Conservation (phyloP, 1,284 basidiomycete species). For the Boletus sp. region DNA sequence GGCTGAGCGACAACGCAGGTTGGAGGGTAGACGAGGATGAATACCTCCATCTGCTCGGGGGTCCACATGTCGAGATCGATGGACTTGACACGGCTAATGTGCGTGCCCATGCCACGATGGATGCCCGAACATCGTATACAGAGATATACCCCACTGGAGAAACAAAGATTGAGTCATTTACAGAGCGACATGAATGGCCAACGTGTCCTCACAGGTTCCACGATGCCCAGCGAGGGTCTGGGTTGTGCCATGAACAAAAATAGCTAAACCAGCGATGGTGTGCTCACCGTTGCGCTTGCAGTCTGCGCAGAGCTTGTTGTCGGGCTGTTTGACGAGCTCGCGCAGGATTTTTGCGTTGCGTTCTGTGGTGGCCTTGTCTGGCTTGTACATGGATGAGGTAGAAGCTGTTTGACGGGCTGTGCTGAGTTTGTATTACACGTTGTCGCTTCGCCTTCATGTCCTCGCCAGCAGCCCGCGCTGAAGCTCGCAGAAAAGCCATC, state of each 20-base stretch:
- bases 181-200: neutral
- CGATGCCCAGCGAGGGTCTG: constrained; percentile 97
- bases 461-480: constrained; percentile 61
- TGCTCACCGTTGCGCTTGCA: constrained; percentile 88
- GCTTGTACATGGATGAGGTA: no score
- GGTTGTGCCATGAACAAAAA: neutral
- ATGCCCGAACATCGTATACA: constrained; percentile 99
- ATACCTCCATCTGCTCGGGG: constrained; percentile 94
- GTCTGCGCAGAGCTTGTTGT: constrained; percentile 94
- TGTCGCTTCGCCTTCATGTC: constrained; percentile 26
- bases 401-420: neutral
- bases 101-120: constrained; percentile 97
- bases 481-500: constrained; percentile 75
- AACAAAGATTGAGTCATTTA: constrained; percentile 3
- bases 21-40: neutral
- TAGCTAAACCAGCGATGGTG: constrained; percentile 2
- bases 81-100: constrained; percentile 96
- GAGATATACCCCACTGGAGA: constrained; percentile 81
- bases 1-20: neutral
- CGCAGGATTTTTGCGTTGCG: constrained; percentile 75
- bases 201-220: constrained; percentile 82
- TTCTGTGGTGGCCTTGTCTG: constrained; percentile 86
- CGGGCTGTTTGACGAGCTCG: constrained; percentile 84
- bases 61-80: constrained; percentile 99
- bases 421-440: constrained; percentile 19